A percentile compares a stretch with the other conserved stretches of the same genome.
phyloP scores from a whole-genome alignment of 306 rosid genomes.

The Acmispon strigosus region DNA sequence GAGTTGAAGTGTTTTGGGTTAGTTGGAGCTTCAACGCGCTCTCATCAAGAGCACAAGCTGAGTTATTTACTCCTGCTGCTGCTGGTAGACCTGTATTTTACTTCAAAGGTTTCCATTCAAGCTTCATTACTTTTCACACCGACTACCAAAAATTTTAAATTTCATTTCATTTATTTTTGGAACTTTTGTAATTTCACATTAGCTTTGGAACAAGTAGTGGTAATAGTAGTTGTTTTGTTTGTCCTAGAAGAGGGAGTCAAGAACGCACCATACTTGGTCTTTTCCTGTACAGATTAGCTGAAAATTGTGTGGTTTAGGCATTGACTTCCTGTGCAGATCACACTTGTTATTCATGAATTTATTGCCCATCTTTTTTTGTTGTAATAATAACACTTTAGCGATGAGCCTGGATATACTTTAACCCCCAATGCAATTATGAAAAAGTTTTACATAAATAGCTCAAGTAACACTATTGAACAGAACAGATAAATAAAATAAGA shows the following conservation, averaged over 20 bases:
- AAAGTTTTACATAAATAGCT: no score
- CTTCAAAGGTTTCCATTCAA: slow-evolving; percentile 25
- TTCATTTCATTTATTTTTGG: not conserved
- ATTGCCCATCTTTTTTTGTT: not conserved
- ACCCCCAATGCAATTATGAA: no score
- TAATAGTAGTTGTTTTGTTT: not conserved
- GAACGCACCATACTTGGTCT: slow-evolving; percentile 81
- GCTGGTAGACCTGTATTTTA: slow-evolving; percentile 33
- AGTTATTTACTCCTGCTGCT: slow-evolving; percentile 52
- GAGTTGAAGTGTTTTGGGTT: slow-evolving; percentile 36
- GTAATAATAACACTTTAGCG: slow-evolving; percentile 14
- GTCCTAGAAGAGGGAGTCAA: slow-evolving; percentile 75
- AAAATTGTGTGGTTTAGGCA: slow-evolving; percentile 91
- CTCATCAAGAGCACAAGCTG: slow-evolving; percentile 37
- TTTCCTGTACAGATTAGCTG: slow-evolving; percentile 16
- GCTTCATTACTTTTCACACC: slow-evolving; percentile 63
- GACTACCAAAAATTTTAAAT: slow-evolving; percentile 26
- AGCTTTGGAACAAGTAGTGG: not conserved
- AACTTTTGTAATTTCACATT: not conserved
- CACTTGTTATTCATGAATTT: slow-evolving; percentile 25
- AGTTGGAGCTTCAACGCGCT: slow-evolving; percentile 70
- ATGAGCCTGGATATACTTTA: no score
- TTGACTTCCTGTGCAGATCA: slow-evolving; percentile 74
- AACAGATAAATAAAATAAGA: no score
- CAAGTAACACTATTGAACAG: no score